These are phyloP conservation scores for Didymella sp. DNA, from an alignment of 2,329 filamentous ascomycete species.

Conservation along the genomic window DNA sequence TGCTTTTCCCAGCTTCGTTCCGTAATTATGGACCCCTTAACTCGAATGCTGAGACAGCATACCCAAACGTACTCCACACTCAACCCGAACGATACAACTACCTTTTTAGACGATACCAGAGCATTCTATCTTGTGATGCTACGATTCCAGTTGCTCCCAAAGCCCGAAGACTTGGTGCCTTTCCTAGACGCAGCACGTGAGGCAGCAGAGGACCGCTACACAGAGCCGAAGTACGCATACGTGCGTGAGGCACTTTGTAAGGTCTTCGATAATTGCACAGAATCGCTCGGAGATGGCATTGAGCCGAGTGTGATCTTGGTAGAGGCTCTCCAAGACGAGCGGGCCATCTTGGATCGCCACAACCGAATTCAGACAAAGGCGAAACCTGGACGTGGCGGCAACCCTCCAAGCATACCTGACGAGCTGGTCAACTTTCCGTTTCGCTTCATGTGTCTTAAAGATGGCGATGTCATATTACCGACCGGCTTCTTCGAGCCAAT, in stretches of 20 bases:
- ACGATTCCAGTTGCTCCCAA: neutral
- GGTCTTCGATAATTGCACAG: neutral
- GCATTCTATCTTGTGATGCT: neutral
- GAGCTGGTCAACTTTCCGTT: conserved; percentile 1
- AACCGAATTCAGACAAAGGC: neutral
- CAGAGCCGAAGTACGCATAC: neutral
- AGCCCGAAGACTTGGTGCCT: neutral
- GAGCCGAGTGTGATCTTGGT: neutral
- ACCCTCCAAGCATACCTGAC: neutral
- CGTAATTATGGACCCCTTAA: neutral
- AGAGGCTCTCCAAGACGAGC: conserved; percentile 11
- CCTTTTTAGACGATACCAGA: neutral
- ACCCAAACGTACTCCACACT: neutral
- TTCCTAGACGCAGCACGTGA: neutral
- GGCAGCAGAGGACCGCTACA: neutral
- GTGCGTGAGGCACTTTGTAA: neutral
- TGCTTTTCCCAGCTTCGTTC: neutral
- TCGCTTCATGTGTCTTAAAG: neutral
- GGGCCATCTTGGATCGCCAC: neutral
- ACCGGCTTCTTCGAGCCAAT: conserved; percentile 5
- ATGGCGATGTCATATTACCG: neutral
- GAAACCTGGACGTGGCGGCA: neutral
- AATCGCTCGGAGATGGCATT: neutral
- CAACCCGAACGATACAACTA: neutral
- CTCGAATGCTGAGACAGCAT: neutral